Base-by-base conservation (phyloP, 352 stramenopile species). In the Phytopythium vexans region DNA sequence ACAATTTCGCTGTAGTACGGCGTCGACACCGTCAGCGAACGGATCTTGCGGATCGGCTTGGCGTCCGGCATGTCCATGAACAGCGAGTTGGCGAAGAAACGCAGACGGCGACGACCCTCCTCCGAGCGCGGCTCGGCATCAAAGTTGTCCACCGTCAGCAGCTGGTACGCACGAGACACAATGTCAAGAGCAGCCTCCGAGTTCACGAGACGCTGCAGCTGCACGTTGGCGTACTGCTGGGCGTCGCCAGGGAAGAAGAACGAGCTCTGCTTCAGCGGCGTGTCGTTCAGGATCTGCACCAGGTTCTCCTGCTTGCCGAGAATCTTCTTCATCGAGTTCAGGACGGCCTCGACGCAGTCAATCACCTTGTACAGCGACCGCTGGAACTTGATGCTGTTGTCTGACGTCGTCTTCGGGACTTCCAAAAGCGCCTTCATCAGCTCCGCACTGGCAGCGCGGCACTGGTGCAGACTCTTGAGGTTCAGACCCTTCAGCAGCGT, bases 1-100 rank as follows among this genome's bases (percentile, higher is more conserved):
- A 95, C 85, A 37, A 95, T 95, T 85, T 95, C 85, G 52, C 77
- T 93, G 71, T 93, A 95, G 67, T 95, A 95, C 44, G 88, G 85
- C n/a, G 85, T 95, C 16, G 85, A 83, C 4, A 95, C 66, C 0
- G 77, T 91, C 16, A 95, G 60, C 10, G 85, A 95, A 33, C 81
- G 81, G 56, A 95, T 95, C 64, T 93, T 92, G 36, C 85, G 79
- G 49, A 95, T 81, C 0, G 82, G 68, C 49, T 92, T 93, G 11
- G 85, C 85, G 41, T 92, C 82, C 5, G 85, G 85, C 85, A 95
- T 95, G 37, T 95, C 82, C 85, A 95, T 95, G 52, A 95, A 95
- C 8, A 95, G 51, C 5, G 85, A 95, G 62, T 95, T 95, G 5
- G 85, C 81, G 33, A 95, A 95, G 67, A 95, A 95, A 0, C 85